phyloP scores from a whole-genome alignment of 495 filamentous ascomycete genomes.

The Aspergillus baeticus region DNA sequence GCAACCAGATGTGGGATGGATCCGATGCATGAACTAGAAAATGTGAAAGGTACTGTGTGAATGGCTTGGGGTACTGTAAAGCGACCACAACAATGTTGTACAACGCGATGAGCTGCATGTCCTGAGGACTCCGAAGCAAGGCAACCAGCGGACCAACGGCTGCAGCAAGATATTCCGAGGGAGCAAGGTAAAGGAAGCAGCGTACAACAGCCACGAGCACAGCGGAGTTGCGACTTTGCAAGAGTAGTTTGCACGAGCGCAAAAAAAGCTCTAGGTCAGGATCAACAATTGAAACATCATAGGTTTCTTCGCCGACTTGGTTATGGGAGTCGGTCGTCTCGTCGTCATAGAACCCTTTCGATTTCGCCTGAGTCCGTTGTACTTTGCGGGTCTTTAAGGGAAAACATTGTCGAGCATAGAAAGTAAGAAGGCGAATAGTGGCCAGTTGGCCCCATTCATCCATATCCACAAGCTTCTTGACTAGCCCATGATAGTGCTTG shows the following conservation, averaged over 20 bases:
- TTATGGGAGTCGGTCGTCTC: slow-evolving; percentile 41
- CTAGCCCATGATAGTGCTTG: slow-evolving; percentile 77
- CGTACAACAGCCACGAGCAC: slow-evolving; percentile 86
- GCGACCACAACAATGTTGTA: slow-evolving; percentile 93
- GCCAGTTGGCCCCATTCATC: slow-evolving; percentile 96
- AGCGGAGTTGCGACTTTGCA: slow-evolving; percentile 89
- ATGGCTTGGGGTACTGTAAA: slow-evolving; percentile 66
- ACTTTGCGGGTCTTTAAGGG: slow-evolving; percentile 61
- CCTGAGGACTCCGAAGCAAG: slow-evolving; percentile 76
- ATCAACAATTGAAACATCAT: slow-evolving; percentile 64
- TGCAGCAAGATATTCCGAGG: slow-evolving; percentile 63
- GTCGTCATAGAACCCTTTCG: slow-evolving; percentile 72
- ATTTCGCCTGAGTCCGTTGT: slow-evolving; percentile 48
- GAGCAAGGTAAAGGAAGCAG: slow-evolving; percentile 80
- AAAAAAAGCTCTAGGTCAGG: slow-evolving; percentile 82
- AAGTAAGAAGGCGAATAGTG: slow-evolving; percentile 73
- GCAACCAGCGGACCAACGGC: slow-evolving; percentile 83
- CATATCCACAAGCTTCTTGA: slow-evolving; percentile 95
- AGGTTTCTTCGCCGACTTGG: slow-evolving; percentile 45
- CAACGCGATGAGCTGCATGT: slow-evolving; percentile 84
- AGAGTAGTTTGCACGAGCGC: slow-evolving; percentile 73
- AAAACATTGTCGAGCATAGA: slow-evolving; percentile 87
- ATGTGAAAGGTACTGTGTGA: slow-evolving; percentile 80
- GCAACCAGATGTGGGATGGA: slow-evolving; percentile 76
- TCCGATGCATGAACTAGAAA: slow-evolving; percentile 84